Evolutionary conservation across 2,329 filamentous ascomycete species (phyloP).

Genomic region (Fusarium hostae): DNA sequence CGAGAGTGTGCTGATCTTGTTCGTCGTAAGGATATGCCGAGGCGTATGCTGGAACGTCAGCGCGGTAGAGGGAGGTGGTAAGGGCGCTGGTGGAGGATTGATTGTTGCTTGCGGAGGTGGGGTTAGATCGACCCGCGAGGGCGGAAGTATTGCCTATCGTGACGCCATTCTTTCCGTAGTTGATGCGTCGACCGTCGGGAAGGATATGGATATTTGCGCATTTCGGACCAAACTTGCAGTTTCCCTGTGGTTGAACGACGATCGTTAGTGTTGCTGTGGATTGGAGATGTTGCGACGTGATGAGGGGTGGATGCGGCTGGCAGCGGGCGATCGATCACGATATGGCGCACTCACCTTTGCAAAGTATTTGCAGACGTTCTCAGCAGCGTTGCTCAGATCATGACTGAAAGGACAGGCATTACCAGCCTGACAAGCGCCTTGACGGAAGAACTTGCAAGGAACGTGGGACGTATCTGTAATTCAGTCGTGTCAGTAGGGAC

Average conservation of each 20-base stretch:
- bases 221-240: conserved; percentile 98
- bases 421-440: conserved; percentile 95
- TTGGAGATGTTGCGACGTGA: conserved; percentile 21
- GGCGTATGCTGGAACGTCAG: conserved; percentile 53
- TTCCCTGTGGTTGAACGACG: conserved; percentile 70
- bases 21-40: conserved; percentile 57
- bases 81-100: conserved; percentile 76
- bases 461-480: conserved; percentile 90
- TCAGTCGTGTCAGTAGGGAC: conserved; percentile 39
- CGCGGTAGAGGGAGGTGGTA: conserved; percentile 65
- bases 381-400: conserved; percentile 83
- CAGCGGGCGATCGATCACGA: conserved; percentile 29
- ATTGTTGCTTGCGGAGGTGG: conserved; percentile 55
- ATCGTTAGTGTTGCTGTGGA: conserved; percentile 31
- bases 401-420: conserved; percentile 97
- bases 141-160: conserved; percentile 68
- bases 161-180: conserved; percentile 77
- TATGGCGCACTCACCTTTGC: conserved; percentile 77
- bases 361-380: conserved; percentile 98
- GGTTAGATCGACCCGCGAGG: conserved; percentile 73
- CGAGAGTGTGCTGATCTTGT: conserved; percentile 56
- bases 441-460: conserved; percentile 98
- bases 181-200: conserved; percentile 91
- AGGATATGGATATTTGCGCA: conserved; percentile 97
- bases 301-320: conserved; percentile 11